These are phyloP conservation scores for Nymphaea colorata DNA, from an alignment of 164 flowering plant genomes.

Conservation along the genomic window DNA sequence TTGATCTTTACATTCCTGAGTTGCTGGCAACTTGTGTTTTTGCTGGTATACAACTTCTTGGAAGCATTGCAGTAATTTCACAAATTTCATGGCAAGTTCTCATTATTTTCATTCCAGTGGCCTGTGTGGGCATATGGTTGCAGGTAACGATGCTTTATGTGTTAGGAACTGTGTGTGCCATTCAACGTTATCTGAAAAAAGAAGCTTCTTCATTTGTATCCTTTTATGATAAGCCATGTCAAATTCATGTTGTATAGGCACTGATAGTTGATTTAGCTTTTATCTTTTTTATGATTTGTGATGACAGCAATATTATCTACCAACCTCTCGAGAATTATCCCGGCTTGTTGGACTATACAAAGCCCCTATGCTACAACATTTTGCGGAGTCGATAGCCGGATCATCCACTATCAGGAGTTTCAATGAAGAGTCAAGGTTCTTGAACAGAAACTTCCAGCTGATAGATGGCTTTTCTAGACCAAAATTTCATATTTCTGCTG, in stretches of 20 bases:
- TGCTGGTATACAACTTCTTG: background rate
- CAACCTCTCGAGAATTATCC: constrained; percentile 22
- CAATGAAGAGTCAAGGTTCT: constrained; percentile 26
- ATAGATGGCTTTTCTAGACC: constrained; percentile 22
- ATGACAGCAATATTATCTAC: constrained; percentile 28
- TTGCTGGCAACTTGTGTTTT: background rate
- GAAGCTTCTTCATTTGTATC: background rate
- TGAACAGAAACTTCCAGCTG: constrained; percentile 17
- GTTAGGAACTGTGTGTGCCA: background rate
- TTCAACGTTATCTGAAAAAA: background rate
- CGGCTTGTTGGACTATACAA: constrained; percentile 27
- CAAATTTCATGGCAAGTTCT: constrained; percentile 3
- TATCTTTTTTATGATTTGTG: background rate
- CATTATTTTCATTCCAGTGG: constrained; percentile 4
- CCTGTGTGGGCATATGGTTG: background rate
- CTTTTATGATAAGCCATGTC: background rate
- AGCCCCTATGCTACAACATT: constrained; percentile 38
- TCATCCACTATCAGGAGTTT: constrained; percentile 34
- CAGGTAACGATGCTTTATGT: background rate
- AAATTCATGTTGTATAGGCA: background rate
- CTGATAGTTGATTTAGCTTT: background rate
- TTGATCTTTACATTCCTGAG: background rate
- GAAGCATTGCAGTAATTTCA: constrained; percentile 6
- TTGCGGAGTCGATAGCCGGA: constrained; percentile 33
- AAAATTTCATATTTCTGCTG: constrained; percentile 20